These are phyloP conservation scores for Trametes maxima DNA, from an alignment of 768 basidiomycete genomes.

Conservation along the genomic window DNA sequence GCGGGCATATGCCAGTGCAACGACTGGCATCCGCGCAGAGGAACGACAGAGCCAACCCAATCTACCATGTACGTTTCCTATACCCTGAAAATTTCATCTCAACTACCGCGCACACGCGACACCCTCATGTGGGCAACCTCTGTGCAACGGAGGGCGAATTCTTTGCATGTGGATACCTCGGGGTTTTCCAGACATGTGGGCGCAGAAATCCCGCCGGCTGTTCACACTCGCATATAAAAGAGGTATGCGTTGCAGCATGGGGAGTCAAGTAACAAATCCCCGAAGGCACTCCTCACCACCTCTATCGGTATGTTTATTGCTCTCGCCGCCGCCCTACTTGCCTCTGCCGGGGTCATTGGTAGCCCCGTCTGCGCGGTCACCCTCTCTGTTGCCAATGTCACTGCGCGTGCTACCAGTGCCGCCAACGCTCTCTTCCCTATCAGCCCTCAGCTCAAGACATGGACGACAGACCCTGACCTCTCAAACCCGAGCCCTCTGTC, in stretches of 20 bases:
- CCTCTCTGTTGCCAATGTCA: constrained; percentile 5
- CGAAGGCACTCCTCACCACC: not conserved
- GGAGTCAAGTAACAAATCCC: not conserved
- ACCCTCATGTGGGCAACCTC: not conserved
- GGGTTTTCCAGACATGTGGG: too few species aligned
- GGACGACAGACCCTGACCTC: constrained; percentile 29
- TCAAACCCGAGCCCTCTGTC: constrained; percentile 25
- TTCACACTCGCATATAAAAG: not conserved
- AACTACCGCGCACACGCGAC: not conserved
- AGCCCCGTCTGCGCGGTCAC: constrained; percentile 7
- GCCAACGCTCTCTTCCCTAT: constrained; percentile 28
- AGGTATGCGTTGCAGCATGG: not conserved
- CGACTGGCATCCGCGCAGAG: not conserved
- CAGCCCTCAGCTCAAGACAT: constrained; percentile 25
- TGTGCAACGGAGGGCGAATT: not conserved
- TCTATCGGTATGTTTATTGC: constrained; percentile 1
- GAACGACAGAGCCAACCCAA: not conserved
- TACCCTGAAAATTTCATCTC: not conserved
- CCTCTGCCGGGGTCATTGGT: constrained; percentile 5
- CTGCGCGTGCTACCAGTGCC: constrained; percentile 11
- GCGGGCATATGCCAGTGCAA: not conserved
- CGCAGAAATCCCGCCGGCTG: too few species aligned
- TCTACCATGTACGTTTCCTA: not conserved
- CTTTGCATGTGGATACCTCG: not conserved
- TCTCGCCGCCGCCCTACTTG: constrained; percentile 1